Evolutionary conservation across 306 rosid species (phyloP), one percentile per base, ranked within the genome.

Genomic region (Begonia peltatifolia): DNA sequence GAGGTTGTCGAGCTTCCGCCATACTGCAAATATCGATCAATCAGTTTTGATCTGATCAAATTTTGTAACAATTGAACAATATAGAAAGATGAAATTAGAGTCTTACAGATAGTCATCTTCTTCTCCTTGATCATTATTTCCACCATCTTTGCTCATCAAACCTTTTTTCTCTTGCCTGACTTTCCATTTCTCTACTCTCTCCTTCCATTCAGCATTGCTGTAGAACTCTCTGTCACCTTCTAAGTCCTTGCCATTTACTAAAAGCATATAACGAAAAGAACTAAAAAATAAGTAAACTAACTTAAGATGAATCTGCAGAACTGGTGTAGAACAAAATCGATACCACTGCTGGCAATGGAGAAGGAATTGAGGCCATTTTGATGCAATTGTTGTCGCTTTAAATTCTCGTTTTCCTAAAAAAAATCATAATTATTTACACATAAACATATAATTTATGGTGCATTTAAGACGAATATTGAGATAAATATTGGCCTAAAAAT

Each of bases 151-250:
- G 79, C 55, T 72, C 52, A 71, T 63, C 41, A 84, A 61, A 42
- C 80, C 76, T 79, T 66, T 81, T 74, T 77, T 81, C 66, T 83
- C 88, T 75, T 90, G 95, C 70, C 82, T 81, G n/a, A 79, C 76
- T 81, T 86, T 90, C 99, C 95, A 90, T 54, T 86, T 90, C 69
- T 90, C 99, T n/a, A 86, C 90, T 75, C 95, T 83, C 30, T 73
- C 92, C 56, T 78, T 74, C 75, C 70, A 67, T 67, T 81, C 87
- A 49, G 68, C 73, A 51, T 63, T 73, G 12, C 50, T 59, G 56
- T 55, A 38, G 41, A 46, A 66, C 38, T 74, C 74, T 66, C 64
- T 75, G 35, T 75, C 78, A 3, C 68, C 93, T 61, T 88, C 93
- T 47, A 76, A 73, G 14, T 84, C 89, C 71, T 75, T 79, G 36